Evolutionary conservation across 768 basidiomycete species (phyloP), one percentile per base, ranked within the genome.

Genomic region (Hypsizygus marmoreus): DNA sequence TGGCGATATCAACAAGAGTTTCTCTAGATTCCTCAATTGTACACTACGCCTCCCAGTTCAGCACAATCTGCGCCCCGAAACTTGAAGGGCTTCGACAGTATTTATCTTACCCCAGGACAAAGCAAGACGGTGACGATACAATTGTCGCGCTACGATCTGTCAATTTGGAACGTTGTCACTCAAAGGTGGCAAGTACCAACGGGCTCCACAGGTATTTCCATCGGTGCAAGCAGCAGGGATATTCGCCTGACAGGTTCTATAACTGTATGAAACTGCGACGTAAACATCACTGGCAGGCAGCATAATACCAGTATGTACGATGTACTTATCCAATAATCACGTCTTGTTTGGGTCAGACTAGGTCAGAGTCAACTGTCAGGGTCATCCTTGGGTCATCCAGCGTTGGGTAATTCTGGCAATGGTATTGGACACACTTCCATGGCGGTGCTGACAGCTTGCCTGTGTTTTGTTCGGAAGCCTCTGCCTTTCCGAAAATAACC

Each of bases 111-210:
- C 1, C 71, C 74, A 0, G 76, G 75, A 8, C 66, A 75, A 50
- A 73, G 71, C 22, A 68, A 65, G 43, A 70, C 60, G 2, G 77
- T 80, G n/a, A 71, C 71, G 6, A 58, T 81, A 51, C 54, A 69
- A 37, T 66, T 82, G 16, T 72, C 75, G 4, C 69, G 77, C 16
- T 77, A 76, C 47, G 75, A 78, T 51, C 66, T 82, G 35, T 72
- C 77, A 0, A 70, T 78, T 11, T 86, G 79, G 79, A 71, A 80
- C 54, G 76, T 78, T 16, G 62, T 61, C 10, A 63, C 63, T 12
- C 80, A 84, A 60, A 64, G 71, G n/a, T 86, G 82, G 82, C 59
- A 67, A 31, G 65, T 81, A 6, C 79, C 80, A 1, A 61, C 62
- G 4, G 82, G 82, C 2, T 63, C 58, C 7, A 75, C 75, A 39